phyloP scores from a whole-genome alignment of 768 basidiomycete genomes.

The Phaeotremella skinneri region DNA sequence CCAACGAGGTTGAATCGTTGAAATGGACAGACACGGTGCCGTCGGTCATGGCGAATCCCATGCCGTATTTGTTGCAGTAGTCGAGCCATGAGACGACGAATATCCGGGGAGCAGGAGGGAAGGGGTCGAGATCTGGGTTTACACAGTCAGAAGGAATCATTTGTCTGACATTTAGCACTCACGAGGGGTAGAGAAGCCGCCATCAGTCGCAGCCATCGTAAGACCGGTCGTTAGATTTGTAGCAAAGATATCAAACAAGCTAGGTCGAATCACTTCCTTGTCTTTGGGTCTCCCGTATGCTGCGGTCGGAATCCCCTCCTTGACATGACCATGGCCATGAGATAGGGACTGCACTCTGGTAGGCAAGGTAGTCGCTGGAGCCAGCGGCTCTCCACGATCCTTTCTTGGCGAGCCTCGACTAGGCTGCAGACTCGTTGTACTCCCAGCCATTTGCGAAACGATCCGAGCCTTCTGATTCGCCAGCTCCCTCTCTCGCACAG shows the following conservation, averaged over 20 bases:
- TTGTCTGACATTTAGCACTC: conserved; percentile 5
- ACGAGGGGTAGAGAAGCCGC: conserved; percentile 30
- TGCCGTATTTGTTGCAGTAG: conserved; percentile 99
- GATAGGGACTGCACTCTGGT: conserved; percentile 1
- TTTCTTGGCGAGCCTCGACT: conserved; percentile 51
- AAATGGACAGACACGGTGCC: conserved; percentile 93
- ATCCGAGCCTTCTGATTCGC: conserved; percentile 90
- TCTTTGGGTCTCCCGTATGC: conserved; percentile 6
- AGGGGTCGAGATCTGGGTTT: conserved; percentile 11
- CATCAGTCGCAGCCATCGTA: conserved; percentile 11
- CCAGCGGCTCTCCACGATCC: conserved; percentile 29
- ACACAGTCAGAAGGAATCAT: neutral
- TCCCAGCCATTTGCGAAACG: conserved; percentile 82
- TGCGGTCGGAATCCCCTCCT: conserved; percentile 11
- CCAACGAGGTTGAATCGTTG: conserved; percentile 86
- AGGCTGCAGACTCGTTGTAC: conserved; percentile 52
- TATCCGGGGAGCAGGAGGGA: conserved; percentile 59
- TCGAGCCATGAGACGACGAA: conserved; percentile 99
- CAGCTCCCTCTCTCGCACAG: conserved; percentile 64
- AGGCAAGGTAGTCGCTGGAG: conserved; percentile 14
- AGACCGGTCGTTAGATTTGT: conserved; percentile 26
- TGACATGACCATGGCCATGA: conserved; percentile 2
- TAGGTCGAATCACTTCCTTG: conserved; percentile 5
- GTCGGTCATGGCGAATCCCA: conserved; percentile 96
- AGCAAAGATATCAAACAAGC: conserved; percentile 30